phyloP scores from a whole-genome alignment of 345 rosid species.

The Eucalyptus sp. region DNA sequence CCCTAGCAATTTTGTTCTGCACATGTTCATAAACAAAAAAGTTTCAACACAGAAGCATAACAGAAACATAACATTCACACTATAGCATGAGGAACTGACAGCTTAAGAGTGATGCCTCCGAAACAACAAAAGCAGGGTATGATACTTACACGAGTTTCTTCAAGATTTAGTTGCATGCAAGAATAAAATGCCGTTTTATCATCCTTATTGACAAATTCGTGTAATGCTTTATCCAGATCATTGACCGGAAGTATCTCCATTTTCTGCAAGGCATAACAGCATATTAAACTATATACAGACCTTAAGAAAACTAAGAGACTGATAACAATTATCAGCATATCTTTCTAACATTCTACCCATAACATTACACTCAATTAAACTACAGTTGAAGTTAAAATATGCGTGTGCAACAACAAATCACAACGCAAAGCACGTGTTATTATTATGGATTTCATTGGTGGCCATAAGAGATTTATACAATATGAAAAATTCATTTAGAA shows the following conservation, averaged over 20 bases:
- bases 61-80: neutral
- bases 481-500: neutral
- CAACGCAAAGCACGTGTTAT: neutral
- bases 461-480: neutral
- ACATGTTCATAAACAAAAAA: neutral
- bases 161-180: conserved; percentile 77
- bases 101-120: neutral
- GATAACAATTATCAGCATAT: neutral
- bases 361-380: neutral
- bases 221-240: conserved; percentile 88
- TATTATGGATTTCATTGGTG: neutral
- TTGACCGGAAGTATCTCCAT: conserved; percentile 98
- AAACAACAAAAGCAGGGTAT: neutral
- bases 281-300: neutral
- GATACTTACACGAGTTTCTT: conserved; percentile 84
- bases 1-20: conserved; percentile 77
- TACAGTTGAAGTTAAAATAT: neutral
- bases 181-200: conserved; percentile 87
- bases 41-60: neutral
- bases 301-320: neutral
- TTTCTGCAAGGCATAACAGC: conserved; percentile 39
- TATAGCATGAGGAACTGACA: neutral
- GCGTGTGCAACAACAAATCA: neutral
- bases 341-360: neutral
- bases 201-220: conserved; percentile 92